These are phyloP conservation scores for Linum trigynum DNA, from an alignment of 345 rosid genomes.

Conservation along the genomic window DNA sequence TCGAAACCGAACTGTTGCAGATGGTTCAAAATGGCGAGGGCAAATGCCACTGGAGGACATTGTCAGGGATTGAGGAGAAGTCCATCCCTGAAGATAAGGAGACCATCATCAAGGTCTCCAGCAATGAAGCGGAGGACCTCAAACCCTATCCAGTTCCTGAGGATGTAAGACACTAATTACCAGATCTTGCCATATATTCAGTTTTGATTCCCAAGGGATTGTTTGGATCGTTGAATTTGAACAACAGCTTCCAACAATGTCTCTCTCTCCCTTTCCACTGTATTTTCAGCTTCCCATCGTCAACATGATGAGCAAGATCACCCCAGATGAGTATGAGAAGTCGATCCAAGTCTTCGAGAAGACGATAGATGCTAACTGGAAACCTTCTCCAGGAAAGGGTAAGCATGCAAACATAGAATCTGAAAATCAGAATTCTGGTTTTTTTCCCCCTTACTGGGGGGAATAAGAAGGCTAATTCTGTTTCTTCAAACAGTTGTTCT, in stretches of 20 bases:
- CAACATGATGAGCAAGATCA: slow-evolving; percentile 13
- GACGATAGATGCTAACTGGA: slow-evolving; percentile 34
- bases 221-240: not conserved
- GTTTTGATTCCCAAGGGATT: too few relatives aligned
- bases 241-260: not conserved
- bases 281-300: slow-evolving; percentile 13
- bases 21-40: slow-evolving; percentile 65
- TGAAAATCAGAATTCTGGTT: too few relatives aligned
- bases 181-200: not conserved
- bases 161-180: slow-evolving; percentile 20
- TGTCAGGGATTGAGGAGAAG: slow-evolving; percentile 50
- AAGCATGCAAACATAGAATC: not conserved
- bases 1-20: slow-evolving; percentile 19
- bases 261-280: not conserved
- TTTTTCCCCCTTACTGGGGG: too few relatives aligned
- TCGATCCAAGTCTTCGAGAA: slow-evolving; percentile 40
- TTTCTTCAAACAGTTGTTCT: too few relatives aligned
- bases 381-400: slow-evolving; percentile 13
- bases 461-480: too few relatives aligned
- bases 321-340: slow-evolving; percentile 14
- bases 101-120: slow-evolving; percentile 20
- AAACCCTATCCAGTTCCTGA: slow-evolving; percentile 17
- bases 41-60: slow-evolving; percentile 34
- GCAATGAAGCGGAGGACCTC: not conserved
- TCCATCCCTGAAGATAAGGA: slow-evolving; percentile 31